Conservation (phyloP, 2,329 filamentous ascomycete species). For the Pseudogymnoascus sp. region DNA sequence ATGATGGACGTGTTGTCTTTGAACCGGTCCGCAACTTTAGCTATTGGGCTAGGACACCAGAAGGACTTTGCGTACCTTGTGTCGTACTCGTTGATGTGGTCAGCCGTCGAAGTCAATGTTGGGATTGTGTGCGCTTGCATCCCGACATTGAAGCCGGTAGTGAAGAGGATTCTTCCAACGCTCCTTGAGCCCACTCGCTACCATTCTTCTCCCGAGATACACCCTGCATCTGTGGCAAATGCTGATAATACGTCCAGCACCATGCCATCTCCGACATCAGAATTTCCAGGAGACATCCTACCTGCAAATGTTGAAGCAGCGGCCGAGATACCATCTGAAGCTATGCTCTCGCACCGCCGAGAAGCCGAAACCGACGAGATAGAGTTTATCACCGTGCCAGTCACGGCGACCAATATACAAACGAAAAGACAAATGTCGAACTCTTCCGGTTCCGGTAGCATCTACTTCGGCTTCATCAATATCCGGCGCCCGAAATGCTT, state of each 20-base stretch:
- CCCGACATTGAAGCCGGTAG: slow-evolving; percentile 75
- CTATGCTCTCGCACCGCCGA: no score
- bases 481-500: slow-evolving; percentile 59
- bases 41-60: background rate
- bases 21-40: background rate
- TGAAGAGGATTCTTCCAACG: slow-evolving; percentile 36
- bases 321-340: no score
- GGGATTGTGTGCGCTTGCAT: slow-evolving; percentile 82
- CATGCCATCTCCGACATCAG: background rate
- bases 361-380: slow-evolving; percentile 20
- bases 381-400: slow-evolving; percentile 23
- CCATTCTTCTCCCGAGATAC: background rate
- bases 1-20: background rate
- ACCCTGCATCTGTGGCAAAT: background rate
- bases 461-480: slow-evolving; percentile 68
- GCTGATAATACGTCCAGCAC: background rate
- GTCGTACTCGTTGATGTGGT: slow-evolving; percentile 83
- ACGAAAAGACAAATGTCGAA: slow-evolving; percentile 1
- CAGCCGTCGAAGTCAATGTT: slow-evolving; percentile 77
- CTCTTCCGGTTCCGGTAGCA: slow-evolving; percentile 15
- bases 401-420: background rate
- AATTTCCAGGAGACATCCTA: background rate
- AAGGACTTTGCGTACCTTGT: slow-evolving; percentile 59
- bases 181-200: slow-evolving; percentile 1
- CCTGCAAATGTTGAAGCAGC: background rate